phyloP scores from a whole-genome alignment of 2,329 filamentous ascomycete species.

The Pseudopithomyces chartarum region DNA sequence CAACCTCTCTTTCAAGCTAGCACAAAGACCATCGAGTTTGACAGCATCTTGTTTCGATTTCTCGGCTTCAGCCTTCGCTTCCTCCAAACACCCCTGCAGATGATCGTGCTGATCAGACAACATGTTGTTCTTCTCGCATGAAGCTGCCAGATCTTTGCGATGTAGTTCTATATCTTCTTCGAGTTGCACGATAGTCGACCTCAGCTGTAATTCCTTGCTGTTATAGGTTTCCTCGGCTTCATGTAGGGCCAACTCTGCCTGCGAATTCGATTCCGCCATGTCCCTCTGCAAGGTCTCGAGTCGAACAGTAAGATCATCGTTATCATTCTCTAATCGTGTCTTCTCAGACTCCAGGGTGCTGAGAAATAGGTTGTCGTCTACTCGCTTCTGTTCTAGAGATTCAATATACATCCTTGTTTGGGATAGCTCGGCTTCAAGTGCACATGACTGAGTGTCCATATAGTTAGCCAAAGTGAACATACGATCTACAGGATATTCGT shows the following conservation, averaged over 20 bases:
- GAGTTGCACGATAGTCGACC: conserved; percentile 22
- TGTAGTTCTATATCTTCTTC: conserved; percentile 21
- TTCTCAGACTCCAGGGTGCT: conserved; percentile 48
- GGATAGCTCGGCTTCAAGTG: conserved; percentile 38
- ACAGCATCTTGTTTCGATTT: neutral
- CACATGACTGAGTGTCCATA: conserved; percentile 14
- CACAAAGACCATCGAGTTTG: neutral
- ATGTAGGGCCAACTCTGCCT: conserved; percentile 35
- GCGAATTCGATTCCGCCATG: conserved; percentile 43
- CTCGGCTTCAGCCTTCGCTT: conserved; percentile 29
- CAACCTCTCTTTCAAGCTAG: neutral
- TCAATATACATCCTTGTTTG: conserved; percentile 43
- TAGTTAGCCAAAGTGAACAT: too few relatives aligned
- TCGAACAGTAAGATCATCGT: conserved; percentile 42
- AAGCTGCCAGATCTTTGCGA: conserved; percentile 13
- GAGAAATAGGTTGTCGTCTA: conserved; percentile 34
- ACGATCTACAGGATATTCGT: too few relatives aligned
- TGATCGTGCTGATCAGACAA: conserved; percentile 34
- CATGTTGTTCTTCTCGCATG: conserved; percentile 6
- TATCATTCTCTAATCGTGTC: conserved; percentile 44
- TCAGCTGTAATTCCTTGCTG: conserved; percentile 45
- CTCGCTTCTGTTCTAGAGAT: conserved; percentile 31
- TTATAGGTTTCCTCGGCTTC: conserved; percentile 27
- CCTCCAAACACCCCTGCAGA: conserved; percentile 31
- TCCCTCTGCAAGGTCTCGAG: conserved; percentile 41